These are phyloP conservation scores for Rhynchospora pubera DNA, from an alignment of 176 grass and related monocot genomes.

Conservation along the genomic window DNA sequence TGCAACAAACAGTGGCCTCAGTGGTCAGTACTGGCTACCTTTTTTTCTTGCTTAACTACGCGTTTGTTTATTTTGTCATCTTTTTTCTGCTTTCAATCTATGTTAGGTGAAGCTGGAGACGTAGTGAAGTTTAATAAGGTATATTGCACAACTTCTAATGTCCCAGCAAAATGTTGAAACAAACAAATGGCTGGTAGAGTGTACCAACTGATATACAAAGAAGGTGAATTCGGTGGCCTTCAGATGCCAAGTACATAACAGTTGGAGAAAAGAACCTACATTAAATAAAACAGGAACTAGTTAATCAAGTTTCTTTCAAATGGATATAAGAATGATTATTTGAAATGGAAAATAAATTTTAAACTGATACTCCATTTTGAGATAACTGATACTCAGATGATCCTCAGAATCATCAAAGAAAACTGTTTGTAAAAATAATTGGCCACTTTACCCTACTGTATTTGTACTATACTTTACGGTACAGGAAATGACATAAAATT, in stretches of 20 bases:
- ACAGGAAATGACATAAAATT: not conserved
- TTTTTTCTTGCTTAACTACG: not conserved
- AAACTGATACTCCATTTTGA: not conserved
- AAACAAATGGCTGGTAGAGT: not conserved
- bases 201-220: conserved; percentile 57
- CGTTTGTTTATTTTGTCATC: not conserved
- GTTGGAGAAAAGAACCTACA: conserved; percentile 85
- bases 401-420: not conserved
- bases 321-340: not conserved
- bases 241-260: conserved; percentile 64
- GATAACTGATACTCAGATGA: too few species aligned
- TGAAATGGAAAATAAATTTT: not conserved
- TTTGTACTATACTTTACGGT: not conserved
- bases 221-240: conserved; percentile 66
- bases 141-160: not conserved
- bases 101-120: not conserved
- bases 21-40: not conserved
- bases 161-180: not conserved
- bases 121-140: not conserved
- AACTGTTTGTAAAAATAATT: not conserved
- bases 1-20: not conserved
- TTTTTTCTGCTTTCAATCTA: not conserved
- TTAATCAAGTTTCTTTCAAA: not conserved
- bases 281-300: not conserved
- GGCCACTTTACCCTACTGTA: not conserved